Base-by-base conservation (phyloP, 1,139 yeast genomes). In the Taiozyma onychis region DNA sequence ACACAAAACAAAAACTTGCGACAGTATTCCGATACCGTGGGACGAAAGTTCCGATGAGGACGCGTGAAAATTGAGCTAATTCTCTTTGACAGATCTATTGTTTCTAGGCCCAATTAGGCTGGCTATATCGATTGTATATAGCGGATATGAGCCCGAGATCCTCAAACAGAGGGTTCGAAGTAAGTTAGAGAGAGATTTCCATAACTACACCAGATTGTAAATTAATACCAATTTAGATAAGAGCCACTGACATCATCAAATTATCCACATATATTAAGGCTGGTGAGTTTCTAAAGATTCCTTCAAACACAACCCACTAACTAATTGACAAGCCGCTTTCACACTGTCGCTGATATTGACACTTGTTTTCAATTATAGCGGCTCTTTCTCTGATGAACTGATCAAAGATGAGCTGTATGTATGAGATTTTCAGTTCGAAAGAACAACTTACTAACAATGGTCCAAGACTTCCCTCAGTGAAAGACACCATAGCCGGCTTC, bases 321-420 rank as follows among this genome's bases (percentile, higher is more conserved):
- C 46, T 3, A 2, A 8, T 4, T n/a, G 26, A 3, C 14, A 37
- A 54, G 54, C 30, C 28, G 48, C 55, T 6, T 55, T 54, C 44
- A 5, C 18, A 7, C 10, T 47, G 9, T 44, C 55, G 8, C 42
- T 57, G 3, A 2, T 49, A 2, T 28, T 48, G 13, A 49, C 57
- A 3, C 5, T 55, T 0, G 6, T 50, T 3, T 52, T 54, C 43
- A 48, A 53, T 18, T 52, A 47, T 28, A 16, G 39, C 2, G 52
- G 42, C 3, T 47, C 53, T 4, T 32, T 56, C 6, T 34, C 51
- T 4, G 41, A 44, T 21, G 59, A 56, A 32, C 27, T 51, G 28
- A 49, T 51, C 6, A 48, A 49, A 3, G 28, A 52, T 21, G 59
- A 56, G 45, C 52, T 56, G 58, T 54, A 34, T 41, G 58, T 55